Base-by-base conservation (phyloP, 2,329 filamentous ascomycete genomes). In the Trichoderma guizhouense region DNA sequence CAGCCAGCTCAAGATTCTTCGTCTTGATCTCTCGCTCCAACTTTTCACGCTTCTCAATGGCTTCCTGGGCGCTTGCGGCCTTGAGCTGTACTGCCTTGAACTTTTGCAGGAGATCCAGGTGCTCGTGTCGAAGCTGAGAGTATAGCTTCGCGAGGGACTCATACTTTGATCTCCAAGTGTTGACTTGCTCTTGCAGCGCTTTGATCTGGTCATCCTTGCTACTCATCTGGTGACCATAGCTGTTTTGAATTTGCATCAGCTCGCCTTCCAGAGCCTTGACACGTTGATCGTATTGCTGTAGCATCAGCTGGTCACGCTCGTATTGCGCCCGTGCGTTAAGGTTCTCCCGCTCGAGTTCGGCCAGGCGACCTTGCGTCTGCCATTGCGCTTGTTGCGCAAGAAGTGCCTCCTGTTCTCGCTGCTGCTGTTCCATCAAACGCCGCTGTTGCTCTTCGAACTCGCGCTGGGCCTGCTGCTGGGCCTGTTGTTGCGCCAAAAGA, bases 391-490 rank as follows among this genome's bases (percentile, higher is more conserved):
- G 96, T 75, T 98, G 94, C 28, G 91, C 89, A 79, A 96, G 85
- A 36, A 99, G 86, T 60, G 96, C 93, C 80, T 98, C 95, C 77
- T 98, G 95, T 69, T 97, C 95, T 73, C 95, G 84, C 74, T 93
- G 90, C 81, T 97, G 94, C 81, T 98, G 95, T 79, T 99, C 95
- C 32, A 92, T 90, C 76, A 98, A 88, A 68, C 89, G 85, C 72
- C 95, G 89, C 80, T 98, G 96, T 80, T 98, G 95, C 78, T 98
- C 94, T 79, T 98, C 96, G 77, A 98, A 99, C n/a, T 98, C 94
- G 47, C 90, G 89, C 81, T 98, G 95, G 1, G 95, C 94, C 79
- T 96, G 93, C 75, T 95, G 84, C 76, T 94, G 91, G 2, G 92
- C 91, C 77, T 95, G 88, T 77, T 97, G 90, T 79, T 99, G 95